Base-by-base conservation (phyloP, 768 basidiomycete species). In the Hydnomerulius pinastri region DNA sequence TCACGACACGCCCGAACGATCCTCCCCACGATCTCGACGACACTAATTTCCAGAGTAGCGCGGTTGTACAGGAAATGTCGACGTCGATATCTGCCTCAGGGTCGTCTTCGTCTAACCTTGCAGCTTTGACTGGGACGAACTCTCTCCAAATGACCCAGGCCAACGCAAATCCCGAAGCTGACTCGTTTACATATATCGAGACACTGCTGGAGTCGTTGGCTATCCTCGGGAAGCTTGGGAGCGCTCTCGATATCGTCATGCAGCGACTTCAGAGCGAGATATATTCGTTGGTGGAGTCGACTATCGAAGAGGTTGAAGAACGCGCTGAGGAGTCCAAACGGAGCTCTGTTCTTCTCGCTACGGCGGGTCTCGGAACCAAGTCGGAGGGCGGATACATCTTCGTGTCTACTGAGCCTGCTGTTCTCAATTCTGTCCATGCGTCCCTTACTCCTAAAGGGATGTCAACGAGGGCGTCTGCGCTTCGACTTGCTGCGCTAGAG, bases 111-210 rank as follows among this genome's bases (percentile, higher is more conserved):
- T 54, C 61, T 6, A 69, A 69, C 29, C 42, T 60, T 39, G 60
- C 54, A 43, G 15, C 49, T 36, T 48, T 60, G 47, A 43, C 59
- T 36, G 33, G 43, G 40, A 49, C 67, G 13, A 53, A 53, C 35
- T 53, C 64, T 43, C 27, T 49, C 15, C 61, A 65, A 11, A 50
- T 62, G 20, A 59, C 55, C 5, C 60, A 64, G 20, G 58, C 56
- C 46, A 65, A 56, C 54, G 51, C 53, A 51, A 95, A 94, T 61
- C 93, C 95, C 4, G 97, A 99, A 71, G 78, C 83, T 9, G 92
- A 99, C 64, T 93, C 92, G 0, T 99, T 97, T 69, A 70, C 83
- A 4, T 98, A 98, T 62, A 86, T 98, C 57, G 97, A 98, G 71
- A 89, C 83, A 2, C 76, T 98, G 6, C 73, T 98, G 7, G 97